Evolutionary conservation across 140 eudicot species (phyloP), one percentile per base, ranked within the genome.

Genomic region (Eryngium alpinum): DNA sequence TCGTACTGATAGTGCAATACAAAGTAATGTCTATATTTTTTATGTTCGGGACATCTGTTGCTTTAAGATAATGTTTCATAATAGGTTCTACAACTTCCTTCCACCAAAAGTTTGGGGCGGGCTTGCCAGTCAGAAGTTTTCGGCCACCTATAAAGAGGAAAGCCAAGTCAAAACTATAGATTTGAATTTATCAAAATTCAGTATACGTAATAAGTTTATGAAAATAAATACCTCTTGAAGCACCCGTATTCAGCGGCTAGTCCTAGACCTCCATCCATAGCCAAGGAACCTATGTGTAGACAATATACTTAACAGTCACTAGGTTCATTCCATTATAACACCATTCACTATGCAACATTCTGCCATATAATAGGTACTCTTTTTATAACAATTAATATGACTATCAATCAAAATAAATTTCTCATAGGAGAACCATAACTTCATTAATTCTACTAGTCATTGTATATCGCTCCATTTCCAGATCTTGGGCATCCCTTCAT

Each of bases 1-100:
- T 97, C 94, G 72, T 91, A 90, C 33, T 88, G 92, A 88, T 91
- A 92, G 81, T 93, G 98, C 98, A 97, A 93, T 79, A 93, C 98
- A 93, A 44, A 29, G 92, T 97, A 81, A 91, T 93, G 81, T 91
- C 95, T 88, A 91, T 93, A 80, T 34, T 21, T 83, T 93, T 97
- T 56, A 93, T 87, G 65, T 74, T 72, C 29, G 97, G 91, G 21
- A 97, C 98, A 80, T 93, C 98, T 6, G 98, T 93, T 67, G 98
- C 88, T 78, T 93, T 97, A 24, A 87, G 87, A 43, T 93, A 93
- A 0, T 63, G 85, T 77, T 84, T 89, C 98, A 93, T 93, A 70
- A 93, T 84, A 15, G 98, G 98, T 84, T 89, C 92, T 13, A 90
- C 98, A 60, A 93, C 89, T 73, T 86, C 89, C 83, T 88, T 91